phyloP scores from a whole-genome alignment of 2,329 filamentous ascomycete species.

The Fusarium redolens region DNA sequence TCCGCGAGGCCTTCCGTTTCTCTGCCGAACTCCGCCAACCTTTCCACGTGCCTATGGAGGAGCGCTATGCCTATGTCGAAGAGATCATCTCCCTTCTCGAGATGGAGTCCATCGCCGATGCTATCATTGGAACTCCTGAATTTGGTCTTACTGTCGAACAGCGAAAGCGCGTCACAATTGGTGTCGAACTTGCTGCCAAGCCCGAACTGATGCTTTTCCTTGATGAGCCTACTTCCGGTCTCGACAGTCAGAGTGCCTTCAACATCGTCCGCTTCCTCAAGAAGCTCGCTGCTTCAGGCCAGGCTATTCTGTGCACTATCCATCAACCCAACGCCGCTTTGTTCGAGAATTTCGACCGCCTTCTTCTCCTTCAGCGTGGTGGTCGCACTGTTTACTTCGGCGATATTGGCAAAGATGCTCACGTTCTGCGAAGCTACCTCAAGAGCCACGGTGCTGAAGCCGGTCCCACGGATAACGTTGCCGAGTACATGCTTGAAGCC shows the following conservation, averaged over 20 bases:
- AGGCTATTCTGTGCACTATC: constrained; percentile 91
- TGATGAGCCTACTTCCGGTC: constrained; percentile 81
- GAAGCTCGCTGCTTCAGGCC: constrained; percentile 81
- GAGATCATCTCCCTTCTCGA: constrained; percentile 69
- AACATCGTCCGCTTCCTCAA: constrained; percentile 83
- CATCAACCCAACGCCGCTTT: constrained; percentile 89
- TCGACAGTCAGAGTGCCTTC: constrained; percentile 73
- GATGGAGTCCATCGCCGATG: constrained; percentile 69
- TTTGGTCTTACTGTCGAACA: constrained; percentile 77
- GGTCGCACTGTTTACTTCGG: constrained; percentile 89
- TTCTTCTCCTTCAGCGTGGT: constrained; percentile 81
- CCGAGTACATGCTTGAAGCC: constrained; percentile 88
- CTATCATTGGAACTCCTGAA: constrained; percentile 69
- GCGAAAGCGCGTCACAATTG: constrained; percentile 85
- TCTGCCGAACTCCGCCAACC: constrained; percentile 71
- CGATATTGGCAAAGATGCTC: constrained; percentile 81
- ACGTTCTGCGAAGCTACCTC: constrained; percentile 74
- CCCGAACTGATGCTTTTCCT: constrained; percentile 81
- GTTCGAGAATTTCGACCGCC: constrained; percentile 88
- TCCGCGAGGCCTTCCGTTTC: constrained; percentile 72
- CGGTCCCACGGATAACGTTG: constrained; percentile 66
- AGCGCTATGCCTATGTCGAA: constrained; percentile 70
- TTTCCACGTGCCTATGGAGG: constrained; percentile 61
- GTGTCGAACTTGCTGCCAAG: constrained; percentile 88
- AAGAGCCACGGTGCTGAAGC: constrained; percentile 70